A percentile compares a stretch with the other conserved stretches of the same genome.
These are phyloP conservation scores for Nepenthes alata DNA, from an alignment of 179 eudicot genomes.

Conservation along the genomic window DNA sequence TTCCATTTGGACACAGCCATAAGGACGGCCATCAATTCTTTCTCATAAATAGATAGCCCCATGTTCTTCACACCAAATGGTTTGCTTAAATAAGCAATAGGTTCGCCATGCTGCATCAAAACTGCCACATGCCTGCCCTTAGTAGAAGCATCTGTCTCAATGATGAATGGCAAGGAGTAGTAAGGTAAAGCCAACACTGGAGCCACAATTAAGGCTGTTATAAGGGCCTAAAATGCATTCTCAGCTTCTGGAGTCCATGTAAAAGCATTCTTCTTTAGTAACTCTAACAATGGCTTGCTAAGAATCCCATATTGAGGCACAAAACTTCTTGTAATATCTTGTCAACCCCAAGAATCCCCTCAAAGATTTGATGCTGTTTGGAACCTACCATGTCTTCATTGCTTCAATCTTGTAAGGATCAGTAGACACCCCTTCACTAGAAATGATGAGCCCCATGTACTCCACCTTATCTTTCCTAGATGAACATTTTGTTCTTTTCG, in stretches of 20 bases:
- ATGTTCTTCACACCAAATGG: neutral
- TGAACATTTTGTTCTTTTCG: too few species aligned
- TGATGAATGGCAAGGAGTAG: neutral
- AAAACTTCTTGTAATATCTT: neutral
- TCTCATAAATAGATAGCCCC: neutral
- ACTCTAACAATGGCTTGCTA: neutral
- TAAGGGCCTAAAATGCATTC: neutral
- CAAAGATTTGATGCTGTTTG: neutral
- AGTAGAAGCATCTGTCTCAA: neutral
- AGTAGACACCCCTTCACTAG: neutral
- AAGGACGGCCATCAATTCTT: neutral
- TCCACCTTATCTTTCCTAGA: neutral
- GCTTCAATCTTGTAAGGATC: neutral
- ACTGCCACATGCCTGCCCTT: neutral
- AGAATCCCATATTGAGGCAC: neutral
- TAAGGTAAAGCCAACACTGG: neutral
- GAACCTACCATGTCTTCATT: neutral
- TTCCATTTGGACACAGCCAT: neutral
- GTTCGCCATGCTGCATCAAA: neutral
- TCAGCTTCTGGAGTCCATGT: neutral
- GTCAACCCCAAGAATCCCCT: neutral
- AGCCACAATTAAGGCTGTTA: neutral
- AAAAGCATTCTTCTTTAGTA: neutral
- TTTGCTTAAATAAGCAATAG: neutral
- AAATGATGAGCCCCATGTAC: neutral